Conservation (phyloP, 208 protist species). For the Trypanosoma boissoni region DNA sequence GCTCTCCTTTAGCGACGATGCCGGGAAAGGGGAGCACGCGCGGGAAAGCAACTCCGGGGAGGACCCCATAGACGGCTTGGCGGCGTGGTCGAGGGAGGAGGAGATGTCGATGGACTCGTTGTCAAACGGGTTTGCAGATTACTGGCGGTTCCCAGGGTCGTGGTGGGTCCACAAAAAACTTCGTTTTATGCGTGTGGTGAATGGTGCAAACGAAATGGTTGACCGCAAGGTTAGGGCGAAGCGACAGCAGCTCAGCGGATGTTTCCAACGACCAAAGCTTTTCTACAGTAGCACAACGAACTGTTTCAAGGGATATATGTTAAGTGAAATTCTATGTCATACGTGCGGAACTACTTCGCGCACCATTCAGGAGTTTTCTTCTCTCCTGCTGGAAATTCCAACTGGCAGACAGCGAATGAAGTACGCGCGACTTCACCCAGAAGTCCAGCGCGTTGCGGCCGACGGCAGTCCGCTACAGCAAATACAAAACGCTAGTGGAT, state of each 20-base stretch:
- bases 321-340: slow-evolving; percentile 73
- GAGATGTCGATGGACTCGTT: background rate
- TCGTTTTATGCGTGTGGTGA: slow-evolving; percentile 61
- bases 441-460: slow-evolving; percentile 29
- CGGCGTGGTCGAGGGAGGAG: background rate
- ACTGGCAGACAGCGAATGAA: slow-evolving; percentile 39
- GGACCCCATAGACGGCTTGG: slow-evolving; percentile 4
- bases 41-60: background rate
- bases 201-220: slow-evolving; percentile 62
- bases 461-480: slow-evolving; percentile 28
- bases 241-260: slow-evolving; percentile 22
- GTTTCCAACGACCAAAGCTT: slow-evolving; percentile 49
- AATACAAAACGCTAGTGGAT: slow-evolving; percentile 20
- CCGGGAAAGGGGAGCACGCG: background rate
- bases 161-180: slow-evolving; percentile 26
- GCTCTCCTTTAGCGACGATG: slow-evolving; percentile 39
- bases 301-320: slow-evolving; percentile 71
- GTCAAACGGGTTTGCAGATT: background rate
- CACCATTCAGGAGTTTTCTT: slow-evolving; percentile 67
- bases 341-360: slow-evolving; percentile 56
- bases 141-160: slow-evolving; percentile 3
- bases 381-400: slow-evolving; percentile 74
- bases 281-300: slow-evolving; percentile 70
- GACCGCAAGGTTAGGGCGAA: slow-evolving; percentile 32
- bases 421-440: slow-evolving; percentile 54